Conservation (phyloP, 129 eudicot genomes). For the Arctium minus region DNA sequence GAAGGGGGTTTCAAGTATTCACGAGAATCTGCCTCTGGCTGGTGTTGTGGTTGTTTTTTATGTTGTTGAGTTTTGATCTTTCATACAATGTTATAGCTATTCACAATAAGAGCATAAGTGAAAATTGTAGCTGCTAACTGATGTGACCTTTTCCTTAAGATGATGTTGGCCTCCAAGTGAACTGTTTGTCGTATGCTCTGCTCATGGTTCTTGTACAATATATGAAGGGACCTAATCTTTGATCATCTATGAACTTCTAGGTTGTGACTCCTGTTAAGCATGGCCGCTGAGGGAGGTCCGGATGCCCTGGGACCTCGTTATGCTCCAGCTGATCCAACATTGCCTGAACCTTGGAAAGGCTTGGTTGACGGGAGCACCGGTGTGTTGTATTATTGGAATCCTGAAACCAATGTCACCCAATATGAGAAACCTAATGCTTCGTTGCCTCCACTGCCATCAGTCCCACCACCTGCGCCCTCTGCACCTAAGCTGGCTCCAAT, state of each 20-base stretch:
- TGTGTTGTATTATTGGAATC: conserved; percentile 84
- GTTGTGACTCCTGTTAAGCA: conserved; percentile 24
- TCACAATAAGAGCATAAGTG: background rate
- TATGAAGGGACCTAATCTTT: background rate
- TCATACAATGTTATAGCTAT: background rate
- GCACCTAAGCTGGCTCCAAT: conserved; percentile 51
- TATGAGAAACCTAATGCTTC: conserved; percentile 72
- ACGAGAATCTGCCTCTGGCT: background rate
- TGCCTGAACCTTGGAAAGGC: conserved; percentile 97
- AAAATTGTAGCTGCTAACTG: background rate
- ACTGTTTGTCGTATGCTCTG: background rate
- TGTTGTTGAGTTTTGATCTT: background rate
- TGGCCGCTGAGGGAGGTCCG: conserved; percentile 78
- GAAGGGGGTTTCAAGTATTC: background rate
- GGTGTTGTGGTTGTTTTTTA: background rate
- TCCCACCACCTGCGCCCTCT: conserved; percentile 50
- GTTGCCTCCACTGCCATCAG: conserved; percentile 62
- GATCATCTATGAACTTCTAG: background rate
- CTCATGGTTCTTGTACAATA: background rate
- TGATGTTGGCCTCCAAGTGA: background rate
- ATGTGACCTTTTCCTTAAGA: background rate
- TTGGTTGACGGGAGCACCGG: conserved; percentile 90
- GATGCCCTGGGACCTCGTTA: conserved; percentile 75
- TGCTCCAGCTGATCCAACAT: conserved; percentile 90
- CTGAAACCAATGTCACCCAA: conserved; percentile 86